Evolutionary conservation across 2,329 filamentous ascomycete genomes (phyloP).

Genomic region (Alternaria longipes): DNA sequence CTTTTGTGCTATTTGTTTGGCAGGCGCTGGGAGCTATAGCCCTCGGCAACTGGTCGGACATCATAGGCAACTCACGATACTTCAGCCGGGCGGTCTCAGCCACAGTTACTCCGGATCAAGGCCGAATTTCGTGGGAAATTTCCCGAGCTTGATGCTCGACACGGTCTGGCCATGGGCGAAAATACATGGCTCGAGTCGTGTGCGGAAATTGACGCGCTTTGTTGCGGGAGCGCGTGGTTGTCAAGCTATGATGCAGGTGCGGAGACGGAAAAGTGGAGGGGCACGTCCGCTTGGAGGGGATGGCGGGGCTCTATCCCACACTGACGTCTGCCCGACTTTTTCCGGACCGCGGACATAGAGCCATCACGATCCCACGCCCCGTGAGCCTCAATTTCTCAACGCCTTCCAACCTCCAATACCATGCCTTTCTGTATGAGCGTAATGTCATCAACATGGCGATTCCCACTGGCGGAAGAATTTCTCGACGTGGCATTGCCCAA

Average conservation of each 20-base stretch:
- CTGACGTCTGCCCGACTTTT: slow-evolving; percentile 34
- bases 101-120: slow-evolving; percentile 15
- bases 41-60: slow-evolving; percentile 44
- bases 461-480: not conserved
- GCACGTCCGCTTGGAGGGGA: slow-evolving; percentile 23
- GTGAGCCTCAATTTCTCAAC: not conserved
- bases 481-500: not conserved
- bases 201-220: slow-evolving; percentile 32
- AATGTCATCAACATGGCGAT: not conserved
- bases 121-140: slow-evolving; percentile 11
- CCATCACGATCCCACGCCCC: slow-evolving; percentile 6
- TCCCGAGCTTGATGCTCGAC: not conserved
- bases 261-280: slow-evolving; percentile 33
- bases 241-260: slow-evolving; percentile 30
- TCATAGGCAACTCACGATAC: slow-evolving; percentile 41
- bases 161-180: slow-evolving; percentile 10
- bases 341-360: slow-evolving; percentile 40
- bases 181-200: not conserved
- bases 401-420: not conserved
- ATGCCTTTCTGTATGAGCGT: not conserved
- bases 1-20: slow-evolving; percentile 44
- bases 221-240: slow-evolving; percentile 30
- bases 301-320: slow-evolving; percentile 12
- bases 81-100: slow-evolving; percentile 18
- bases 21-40: slow-evolving; percentile 26